A percentile compares a stretch with the other conserved stretches of the same genome.
Conservation (phyloP, 345 rosid species). For the Syzygium oleosum region DNA sequence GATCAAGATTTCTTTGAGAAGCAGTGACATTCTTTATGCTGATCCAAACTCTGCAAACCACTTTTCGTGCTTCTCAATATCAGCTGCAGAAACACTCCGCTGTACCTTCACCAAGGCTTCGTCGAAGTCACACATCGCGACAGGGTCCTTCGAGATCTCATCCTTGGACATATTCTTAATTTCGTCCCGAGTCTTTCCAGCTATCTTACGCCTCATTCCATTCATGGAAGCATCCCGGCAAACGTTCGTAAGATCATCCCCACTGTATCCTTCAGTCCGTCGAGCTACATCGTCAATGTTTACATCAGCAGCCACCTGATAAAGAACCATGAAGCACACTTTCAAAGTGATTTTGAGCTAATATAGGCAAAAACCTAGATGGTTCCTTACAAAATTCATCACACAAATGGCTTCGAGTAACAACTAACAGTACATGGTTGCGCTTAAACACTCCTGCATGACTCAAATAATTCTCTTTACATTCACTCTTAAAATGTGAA, state of each 20-base stretch:
- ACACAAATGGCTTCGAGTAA: background rate
- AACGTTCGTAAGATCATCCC: slow-evolving; percentile 97
- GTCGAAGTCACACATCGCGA: slow-evolving; percentile 99
- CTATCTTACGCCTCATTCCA: slow-evolving; percentile 99
- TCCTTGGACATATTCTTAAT: slow-evolving; percentile 98
- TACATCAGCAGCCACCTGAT: slow-evolving; percentile 83
- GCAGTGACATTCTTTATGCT: slow-evolving; percentile 25
- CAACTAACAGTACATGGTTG: background rate
- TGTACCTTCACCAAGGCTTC: slow-evolving; percentile 95
- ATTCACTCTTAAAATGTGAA: background rate
- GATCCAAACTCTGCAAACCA: slow-evolving; percentile 97
- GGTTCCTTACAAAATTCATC: background rate
- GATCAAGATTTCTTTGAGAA: background rate
- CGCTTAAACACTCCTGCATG: background rate
- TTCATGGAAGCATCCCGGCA: slow-evolving; percentile 98
- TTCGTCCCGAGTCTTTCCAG: slow-evolving; percentile 97
- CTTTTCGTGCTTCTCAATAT: slow-evolving; percentile 95
- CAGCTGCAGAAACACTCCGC: slow-evolving; percentile 82
- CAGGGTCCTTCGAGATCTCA: slow-evolving; percentile 94
- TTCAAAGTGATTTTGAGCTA: background rate
- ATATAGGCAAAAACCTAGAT: background rate
- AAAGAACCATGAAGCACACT: background rate
- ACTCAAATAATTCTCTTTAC: background rate
- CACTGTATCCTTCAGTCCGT: slow-evolving; percentile 92
- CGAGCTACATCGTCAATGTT: slow-evolving; percentile 87